Evolutionary conservation across 768 basidiomycete species (phyloP), one percentile per base, ranked within the genome.

Genomic region (Punctularia strigosozonata): DNA sequence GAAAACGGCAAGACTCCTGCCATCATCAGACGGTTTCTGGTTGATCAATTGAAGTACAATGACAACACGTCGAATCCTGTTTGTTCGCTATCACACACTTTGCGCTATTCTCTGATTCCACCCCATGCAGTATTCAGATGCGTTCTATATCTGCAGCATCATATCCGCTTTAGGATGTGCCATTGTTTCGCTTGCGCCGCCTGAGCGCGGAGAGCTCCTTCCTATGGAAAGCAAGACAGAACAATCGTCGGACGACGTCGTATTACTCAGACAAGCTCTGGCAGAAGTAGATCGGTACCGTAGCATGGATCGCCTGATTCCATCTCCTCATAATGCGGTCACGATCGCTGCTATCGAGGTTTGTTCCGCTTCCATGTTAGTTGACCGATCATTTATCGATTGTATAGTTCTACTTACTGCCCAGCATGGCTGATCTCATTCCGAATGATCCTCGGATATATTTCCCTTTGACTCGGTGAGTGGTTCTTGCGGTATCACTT

Each of bases 31-130:
- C 80, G 79, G 43, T 87, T 95, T 51, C 65, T 98, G 22, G 80
- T 94, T 44, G 91, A 95, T 54, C 82, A 92, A 46, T 66, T 98
- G n/a, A 76, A 81, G 8, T 89, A 88, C 56, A 97, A 97, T 54
- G 94, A 97, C 57, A 98, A 97, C 56, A 88, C 90, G 3, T 72
- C 77, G 15, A 95, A 94, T 54, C 68, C 74, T 30, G 91, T 94
- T 46, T 52, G 87, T 59, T 18, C 25, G 36, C 17, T 50, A 4
- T 33, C 23, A 22, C 39, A 13, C 39, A 5, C 28, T 30, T 52
- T 24, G 41, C 28, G 34, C 12, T 22, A 5, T 28, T 36, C 21
- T 21, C 15, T 8, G 42, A 26, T 40, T 45, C 44, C 40, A 23
- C 30, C 31, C 25, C 35, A 40, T 31, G 15, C 47, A 94, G 90